Conservation (phyloP, 2,329 filamentous ascomycete genomes). For the Lasiodiplodia sp. region DNA sequence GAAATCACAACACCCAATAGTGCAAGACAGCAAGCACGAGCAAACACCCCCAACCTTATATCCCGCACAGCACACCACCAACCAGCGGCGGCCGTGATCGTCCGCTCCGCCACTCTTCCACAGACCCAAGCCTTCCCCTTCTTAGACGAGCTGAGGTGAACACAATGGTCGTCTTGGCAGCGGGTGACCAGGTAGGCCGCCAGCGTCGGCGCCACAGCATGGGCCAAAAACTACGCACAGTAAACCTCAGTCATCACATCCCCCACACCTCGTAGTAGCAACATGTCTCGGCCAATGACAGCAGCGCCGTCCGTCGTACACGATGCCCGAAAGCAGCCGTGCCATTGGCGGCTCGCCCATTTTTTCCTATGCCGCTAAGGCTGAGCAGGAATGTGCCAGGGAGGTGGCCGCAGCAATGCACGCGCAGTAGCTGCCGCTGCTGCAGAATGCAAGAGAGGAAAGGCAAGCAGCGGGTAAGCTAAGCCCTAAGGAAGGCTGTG, state of each 20-base stretch:
- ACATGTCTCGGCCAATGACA: not conserved
- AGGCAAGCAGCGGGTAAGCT: not conserved
- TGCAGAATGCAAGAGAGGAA: not conserved
- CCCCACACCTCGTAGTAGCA: not conserved
- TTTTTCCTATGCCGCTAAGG: not conserved
- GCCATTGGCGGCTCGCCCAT: not conserved
- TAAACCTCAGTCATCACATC: not conserved
- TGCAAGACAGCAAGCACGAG: not conserved
- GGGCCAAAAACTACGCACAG: not conserved
- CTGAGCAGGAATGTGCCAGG: not conserved
- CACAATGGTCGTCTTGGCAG: not conserved
- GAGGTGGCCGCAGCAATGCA: no score
- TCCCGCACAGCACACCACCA: not conserved
- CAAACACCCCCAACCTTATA: not conserved
- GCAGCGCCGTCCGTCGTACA: not conserved
- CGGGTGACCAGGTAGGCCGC: not conserved
- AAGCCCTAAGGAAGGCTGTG: not conserved
- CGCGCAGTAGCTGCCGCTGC: no score
- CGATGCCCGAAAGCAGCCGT: not conserved
- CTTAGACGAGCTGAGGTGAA: conserved; percentile 8
- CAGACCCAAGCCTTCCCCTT: not conserved
- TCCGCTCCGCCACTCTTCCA: not conserved
- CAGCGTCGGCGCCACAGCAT: not conserved
- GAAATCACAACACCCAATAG: not conserved
- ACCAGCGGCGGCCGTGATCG: not conserved